Percentiles rank a stretch among this genome's conserved stretches.
Evolutionary conservation across 345 rosid genomes (phyloP).

Genomic region (Ceriops tagal): DNA sequence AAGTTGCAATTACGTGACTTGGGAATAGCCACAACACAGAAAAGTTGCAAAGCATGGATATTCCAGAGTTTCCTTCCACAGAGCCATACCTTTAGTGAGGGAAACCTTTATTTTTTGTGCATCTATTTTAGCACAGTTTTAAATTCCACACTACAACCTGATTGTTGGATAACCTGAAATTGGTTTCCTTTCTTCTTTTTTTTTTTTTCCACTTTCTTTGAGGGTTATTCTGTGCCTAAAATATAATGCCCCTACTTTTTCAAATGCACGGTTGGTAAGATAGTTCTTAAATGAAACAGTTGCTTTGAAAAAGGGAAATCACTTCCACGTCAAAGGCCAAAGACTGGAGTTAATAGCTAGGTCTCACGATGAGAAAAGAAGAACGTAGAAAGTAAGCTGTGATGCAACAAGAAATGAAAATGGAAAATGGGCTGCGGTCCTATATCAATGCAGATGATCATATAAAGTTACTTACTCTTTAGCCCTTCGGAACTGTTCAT

Average conservation of each 20-base stretch:
- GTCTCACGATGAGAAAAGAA: not conserved
- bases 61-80: too few species aligned
- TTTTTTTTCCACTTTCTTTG: too few species aligned
- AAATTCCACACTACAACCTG: too few species aligned
- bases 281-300: not conserved
- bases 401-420: not conserved
- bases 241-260: not conserved
- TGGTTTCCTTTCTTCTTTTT: too few species aligned
- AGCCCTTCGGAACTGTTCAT: constrained; percentile 87
- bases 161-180: too few species aligned
- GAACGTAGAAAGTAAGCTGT: not conserved
- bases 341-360: not conserved
- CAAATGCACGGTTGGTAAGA: not conserved
- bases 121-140: too few species aligned
- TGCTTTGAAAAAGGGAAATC: not conserved
- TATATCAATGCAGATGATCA: not conserved
- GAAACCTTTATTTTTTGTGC: too few species aligned
- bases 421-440: not conserved
- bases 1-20: too few species aligned
- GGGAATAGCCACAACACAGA: too few species aligned
- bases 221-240: too few species aligned
- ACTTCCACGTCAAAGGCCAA: not conserved
- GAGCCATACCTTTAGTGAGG: too few species aligned
- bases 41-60: too few species aligned
- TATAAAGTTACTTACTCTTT: constrained; percentile 64